phyloP scores from a whole-genome alignment of 208 protist species.

The Crithidia bombi region DNA sequence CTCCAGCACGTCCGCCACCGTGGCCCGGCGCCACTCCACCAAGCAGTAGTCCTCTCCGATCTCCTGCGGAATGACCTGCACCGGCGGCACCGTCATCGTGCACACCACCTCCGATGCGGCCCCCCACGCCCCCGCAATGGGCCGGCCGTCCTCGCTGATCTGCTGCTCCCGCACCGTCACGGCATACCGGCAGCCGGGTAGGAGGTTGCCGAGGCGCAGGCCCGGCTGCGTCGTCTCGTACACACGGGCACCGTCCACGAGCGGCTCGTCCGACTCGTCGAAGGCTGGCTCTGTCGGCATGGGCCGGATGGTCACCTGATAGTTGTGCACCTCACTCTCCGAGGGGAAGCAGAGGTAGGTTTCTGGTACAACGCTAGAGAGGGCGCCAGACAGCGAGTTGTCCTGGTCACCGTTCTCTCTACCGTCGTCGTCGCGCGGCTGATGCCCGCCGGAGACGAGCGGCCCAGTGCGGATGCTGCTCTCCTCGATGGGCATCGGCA shows the following conservation, averaged over 20 bases:
- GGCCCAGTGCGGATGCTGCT: conserved; percentile 9
- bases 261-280: conserved; percentile 78
- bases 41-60: conserved; percentile 92
- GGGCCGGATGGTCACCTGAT: conserved; percentile 84
- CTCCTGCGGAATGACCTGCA: conserved; percentile 76
- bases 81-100: conserved; percentile 77
- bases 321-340: conserved; percentile 82
- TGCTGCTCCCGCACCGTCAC: conserved; percentile 86
- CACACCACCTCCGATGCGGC: conserved; percentile 52
- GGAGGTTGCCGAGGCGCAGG: conserved; percentile 81
- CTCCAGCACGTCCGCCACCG: conserved; percentile 6
- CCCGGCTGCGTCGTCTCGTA: conserved; percentile 92
- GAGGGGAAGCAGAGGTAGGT: conserved; percentile 77
- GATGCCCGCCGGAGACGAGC: conserved; percentile 11
- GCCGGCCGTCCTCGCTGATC: conserved; percentile 57
- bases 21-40: conserved; percentile 75
- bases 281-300: conserved; percentile 70
- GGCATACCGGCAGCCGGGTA: conserved; percentile 81
- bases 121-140: conserved; percentile 63
- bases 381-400: conserved; percentile 12
- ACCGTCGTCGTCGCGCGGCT: conserved; percentile 7
- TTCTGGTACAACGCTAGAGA: conserved; percentile 11
- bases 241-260: conserved; percentile 81
- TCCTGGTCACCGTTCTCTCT: conserved; percentile 23
- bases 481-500: conserved; percentile 12